Evolutionary conservation across 176 grass and related monocot species (phyloP), one percentile per base, ranked within the genome.

Genomic region (Musa troglodytarum): DNA sequence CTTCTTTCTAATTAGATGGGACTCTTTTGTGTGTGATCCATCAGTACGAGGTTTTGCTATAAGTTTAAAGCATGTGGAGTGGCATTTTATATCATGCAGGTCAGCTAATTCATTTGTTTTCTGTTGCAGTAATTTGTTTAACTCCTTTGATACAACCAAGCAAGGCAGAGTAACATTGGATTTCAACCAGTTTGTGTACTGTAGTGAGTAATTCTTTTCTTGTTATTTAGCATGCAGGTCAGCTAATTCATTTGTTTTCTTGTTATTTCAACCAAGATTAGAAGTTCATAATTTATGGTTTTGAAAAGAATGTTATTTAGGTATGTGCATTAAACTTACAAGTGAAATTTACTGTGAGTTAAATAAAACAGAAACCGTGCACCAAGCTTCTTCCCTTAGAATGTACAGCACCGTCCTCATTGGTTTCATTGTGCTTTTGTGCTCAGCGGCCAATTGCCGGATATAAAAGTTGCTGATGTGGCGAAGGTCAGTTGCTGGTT

Each of bases 181-280:
- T 87, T 96, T 96, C 76, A 91, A 96, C 74, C 88, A 96, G 73
- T 96, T 96, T 52, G 53, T 96, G 52, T 96, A 91, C 78, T 96
- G 92, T 65, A 85, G 92, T 91, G 76, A 91, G 92, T 96, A 49
- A 20, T 62, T 68, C 55, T 59, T 63, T 79, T 12, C 52, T 25
- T 25, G 10, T 76, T 58, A 8, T 52, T 82, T 61, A 65, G 12
- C 2, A 73, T 66, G 61, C 10, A 58, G 9, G 20, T n/a, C 43
- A 20, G 68, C 13, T 70, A 51, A 70, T 15, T 76, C 11, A 52
- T 21, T 75, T 71, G 56, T 11, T 25, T 72, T 50, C 11, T 65
- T 43, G 34, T 43, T 43, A 43, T 43, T 43, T 43, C 34, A 43
- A 43, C 34, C 4, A 43, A 43, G 34, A 43, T 43, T 43, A 43